These are phyloP conservation scores for Amauroascus verrucosus DNA, from an alignment of 2,329 filamentous ascomycete species.

Conservation along the genomic window DNA sequence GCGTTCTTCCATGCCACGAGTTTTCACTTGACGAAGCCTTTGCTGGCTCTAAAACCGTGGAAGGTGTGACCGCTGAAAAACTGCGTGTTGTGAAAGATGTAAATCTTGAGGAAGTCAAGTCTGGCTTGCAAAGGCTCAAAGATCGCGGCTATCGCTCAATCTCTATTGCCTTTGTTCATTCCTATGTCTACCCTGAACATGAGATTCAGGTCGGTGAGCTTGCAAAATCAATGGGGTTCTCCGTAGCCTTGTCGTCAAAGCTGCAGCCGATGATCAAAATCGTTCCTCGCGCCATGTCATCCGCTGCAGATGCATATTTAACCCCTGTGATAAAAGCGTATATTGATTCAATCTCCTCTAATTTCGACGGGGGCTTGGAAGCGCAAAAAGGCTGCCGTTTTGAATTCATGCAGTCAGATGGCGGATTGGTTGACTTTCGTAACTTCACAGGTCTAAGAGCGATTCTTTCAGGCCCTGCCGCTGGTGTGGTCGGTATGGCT, in stretches of 20 bases:
- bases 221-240: slow-evolving; percentile 69
- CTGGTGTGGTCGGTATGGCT: slow-evolving; percentile 86
- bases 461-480: slow-evolving; percentile 84
- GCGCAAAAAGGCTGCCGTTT: slow-evolving; percentile 65
- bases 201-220: slow-evolving; percentile 68
- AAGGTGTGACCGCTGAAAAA: slow-evolving; percentile 53
- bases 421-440: slow-evolving; percentile 49
- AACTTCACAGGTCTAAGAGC: slow-evolving; percentile 75
- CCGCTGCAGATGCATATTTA: slow-evolving; percentile 69
- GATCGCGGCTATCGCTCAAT: slow-evolving; percentile 64
- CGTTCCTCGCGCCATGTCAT: slow-evolving; percentile 65
- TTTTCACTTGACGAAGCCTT: slow-evolving; percentile 15
- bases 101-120: slow-evolving; percentile 42
- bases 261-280: slow-evolving; percentile 81
- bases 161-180: slow-evolving; percentile 80
- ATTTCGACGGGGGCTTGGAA: slow-evolving; percentile 69
- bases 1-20: slow-evolving; percentile 43
- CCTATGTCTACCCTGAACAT: slow-evolving; percentile 79
- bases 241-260: slow-evolving; percentile 66
- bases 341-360: slow-evolving; percentile 45
- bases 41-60: slow-evolving; percentile 47
- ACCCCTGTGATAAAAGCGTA: slow-evolving; percentile 72
- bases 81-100: slow-evolving; percentile 59
- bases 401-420: slow-evolving; percentile 94
- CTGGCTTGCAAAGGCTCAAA: slow-evolving; percentile 56